Base-by-base conservation (phyloP, 1,139 yeast genomes). In the Yamadazyma pseudoaaseri region DNA sequence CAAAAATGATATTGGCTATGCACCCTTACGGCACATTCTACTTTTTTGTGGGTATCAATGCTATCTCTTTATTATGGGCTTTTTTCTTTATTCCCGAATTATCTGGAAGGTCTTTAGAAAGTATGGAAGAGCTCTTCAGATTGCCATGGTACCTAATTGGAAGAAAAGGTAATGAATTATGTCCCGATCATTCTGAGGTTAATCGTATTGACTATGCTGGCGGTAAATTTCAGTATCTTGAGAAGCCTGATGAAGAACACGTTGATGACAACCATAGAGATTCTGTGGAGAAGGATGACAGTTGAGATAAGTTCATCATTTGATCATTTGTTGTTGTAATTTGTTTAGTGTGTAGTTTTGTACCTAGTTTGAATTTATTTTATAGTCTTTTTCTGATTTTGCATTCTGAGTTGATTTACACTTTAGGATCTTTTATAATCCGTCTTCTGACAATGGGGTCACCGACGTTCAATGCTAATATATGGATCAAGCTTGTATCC, bases 91-190 rank as follows among this genome's bases (percentile, higher is more conserved):
- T 73, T 25, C 79, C 79, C n/a, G 78, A 73, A 46, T 60, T 70
- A 18, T 45, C 69, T 5, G 76, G 76, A 16, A 58, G 74, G 43
- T 59, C 70, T 20, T 62, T 73, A 55, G 81, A 72, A 49, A 56
- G 67, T 32, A 68, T 72, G 68, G 79, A 73, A 43, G 76, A 70
- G 30, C 49, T 75, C 38, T 76, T 76, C 58, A 62, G 58, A 45
- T 59, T 72, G 45, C 79, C 79, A 31, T 75, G 80, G 79, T 71
- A 73, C 49, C 33, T 66, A 34, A 59, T 73, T 45, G 79, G 79
- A 27, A 62, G 78, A 57, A 62, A 56, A 39, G 78, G 78, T 45
- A 62, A 70, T 6, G 52, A 62, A 39, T 57, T 73, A 36, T 66
- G 73, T 41, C 76, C 76, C 13, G 78, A 73, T 49, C 58, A 60